phyloP scores from a whole-genome alignment of 305 asterid species.

The Solanum aculeatissimum region DNA sequence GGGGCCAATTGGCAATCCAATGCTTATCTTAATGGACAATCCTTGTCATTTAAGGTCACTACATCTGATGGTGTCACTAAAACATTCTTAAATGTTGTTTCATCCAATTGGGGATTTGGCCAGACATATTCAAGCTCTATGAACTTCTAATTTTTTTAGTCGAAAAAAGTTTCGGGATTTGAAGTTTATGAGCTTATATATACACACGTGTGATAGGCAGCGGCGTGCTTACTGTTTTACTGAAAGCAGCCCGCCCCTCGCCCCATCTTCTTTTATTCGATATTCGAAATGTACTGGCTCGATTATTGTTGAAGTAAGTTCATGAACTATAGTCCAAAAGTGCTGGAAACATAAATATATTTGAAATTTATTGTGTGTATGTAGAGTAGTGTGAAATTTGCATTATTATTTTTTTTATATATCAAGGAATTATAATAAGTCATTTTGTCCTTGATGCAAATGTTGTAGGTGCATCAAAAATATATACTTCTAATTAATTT shows the following conservation, averaged over 20 bases:
- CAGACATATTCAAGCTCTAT: conserved; percentile 45
- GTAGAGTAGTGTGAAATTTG: not conserved
- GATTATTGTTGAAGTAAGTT: not conserved
- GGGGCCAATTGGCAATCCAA: conserved; percentile 88
- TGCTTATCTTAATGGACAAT: conserved; percentile 44
- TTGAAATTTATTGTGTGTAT: not conserved
- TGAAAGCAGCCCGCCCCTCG: conserved; percentile 68
- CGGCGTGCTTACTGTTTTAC: conserved; percentile 58
- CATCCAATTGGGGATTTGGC: conserved; percentile 67
- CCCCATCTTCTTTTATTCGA: not conserved
- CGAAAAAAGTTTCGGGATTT: not conserved
- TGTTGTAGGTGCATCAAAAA: not conserved
- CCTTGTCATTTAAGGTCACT: conserved; percentile 61
- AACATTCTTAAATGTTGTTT: conserved; percentile 32
- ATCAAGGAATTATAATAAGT: not conserved
- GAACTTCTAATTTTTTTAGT: conserved; percentile 18
- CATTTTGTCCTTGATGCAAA: not conserved
- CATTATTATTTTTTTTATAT: not conserved
- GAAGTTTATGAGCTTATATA: not conserved
- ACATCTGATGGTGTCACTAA: conserved; percentile 56
- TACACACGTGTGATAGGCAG: conserved; percentile 27
- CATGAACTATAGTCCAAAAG: not conserved
- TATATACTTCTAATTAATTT: not conserved
- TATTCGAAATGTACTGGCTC: not conserved
- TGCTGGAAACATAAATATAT: not conserved